phyloP scores from a whole-genome alignment of 2,329 filamentous ascomycete genomes.

The Plectosphaerella sp. region DNA sequence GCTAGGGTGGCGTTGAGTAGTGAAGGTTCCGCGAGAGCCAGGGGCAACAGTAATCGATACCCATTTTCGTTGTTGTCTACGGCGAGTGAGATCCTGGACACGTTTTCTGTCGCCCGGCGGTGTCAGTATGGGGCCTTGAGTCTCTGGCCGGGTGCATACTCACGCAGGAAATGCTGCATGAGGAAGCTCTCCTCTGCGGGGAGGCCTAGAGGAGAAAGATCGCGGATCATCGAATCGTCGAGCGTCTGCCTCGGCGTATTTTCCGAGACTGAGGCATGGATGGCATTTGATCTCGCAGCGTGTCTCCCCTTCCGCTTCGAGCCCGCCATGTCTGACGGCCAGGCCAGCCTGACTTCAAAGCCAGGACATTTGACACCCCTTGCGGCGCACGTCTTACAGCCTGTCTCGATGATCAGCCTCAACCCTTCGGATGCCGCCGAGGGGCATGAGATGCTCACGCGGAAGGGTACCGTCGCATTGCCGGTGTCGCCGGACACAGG shows the following conservation, averaged over 20 bases:
- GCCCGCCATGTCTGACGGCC: background rate
- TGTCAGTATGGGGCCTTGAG: background rate
- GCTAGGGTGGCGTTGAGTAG: background rate
- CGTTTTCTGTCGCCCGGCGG: background rate
- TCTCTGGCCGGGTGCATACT: background rate
- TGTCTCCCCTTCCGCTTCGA: background rate
- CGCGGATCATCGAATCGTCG: background rate
- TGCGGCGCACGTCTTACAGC: background rate
- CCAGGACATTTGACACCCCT: background rate
- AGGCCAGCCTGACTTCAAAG: background rate
- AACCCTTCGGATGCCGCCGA: too few species aligned
- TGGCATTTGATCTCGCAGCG: background rate
- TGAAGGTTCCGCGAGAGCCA: background rate
- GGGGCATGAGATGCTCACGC: background rate
- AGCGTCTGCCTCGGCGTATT: background rate
- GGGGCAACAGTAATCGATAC: background rate
- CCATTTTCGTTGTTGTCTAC: background rate
- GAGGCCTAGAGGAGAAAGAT: background rate
- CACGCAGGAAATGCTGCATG: conserved; percentile 1
- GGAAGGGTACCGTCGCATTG: background rate
- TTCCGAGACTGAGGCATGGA: too few species aligned
- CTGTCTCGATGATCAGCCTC: background rate
- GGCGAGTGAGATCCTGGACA: conserved; percentile 1
- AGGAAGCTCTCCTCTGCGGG: background rate
- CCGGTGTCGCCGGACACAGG: background rate